Percentiles rank a stretch among this genome's conserved stretches.
phyloP scores from a whole-genome alignment of 2,329 filamentous ascomycete species.

The Periconia digitata region DNA sequence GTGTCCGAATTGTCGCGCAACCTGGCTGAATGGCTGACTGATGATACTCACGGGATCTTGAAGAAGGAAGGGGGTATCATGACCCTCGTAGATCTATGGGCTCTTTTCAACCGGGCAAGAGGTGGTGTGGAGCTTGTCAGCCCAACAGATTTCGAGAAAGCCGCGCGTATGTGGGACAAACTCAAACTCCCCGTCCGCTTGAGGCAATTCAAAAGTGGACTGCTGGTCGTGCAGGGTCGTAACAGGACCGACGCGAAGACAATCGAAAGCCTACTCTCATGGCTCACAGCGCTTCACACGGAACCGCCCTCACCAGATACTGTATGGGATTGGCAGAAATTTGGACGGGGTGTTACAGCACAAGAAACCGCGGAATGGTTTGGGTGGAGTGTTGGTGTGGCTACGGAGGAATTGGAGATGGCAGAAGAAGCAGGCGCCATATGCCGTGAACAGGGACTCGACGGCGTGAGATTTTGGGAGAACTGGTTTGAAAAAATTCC shows the following conservation, averaged over 20 bases:
- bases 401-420: constrained; percentile 95
- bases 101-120: constrained; percentile 85
- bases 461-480: constrained; percentile 91
- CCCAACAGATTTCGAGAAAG: constrained; percentile 87
- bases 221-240: constrained; percentile 88
- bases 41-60: constrained; percentile 40
- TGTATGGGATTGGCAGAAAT: constrained; percentile 74
- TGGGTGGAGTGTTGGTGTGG: constrained; percentile 96
- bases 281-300: constrained; percentile 73
- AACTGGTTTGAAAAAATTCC: constrained; percentile 56
- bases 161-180: constrained; percentile 83
- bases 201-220: constrained; percentile 85
- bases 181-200: constrained; percentile 83
- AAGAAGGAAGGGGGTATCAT: constrained; percentile 43
- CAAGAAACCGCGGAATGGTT: constrained; percentile 88
- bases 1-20: constrained; percentile 61
- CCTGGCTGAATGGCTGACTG: constrained; percentile 43
- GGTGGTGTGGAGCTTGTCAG: constrained; percentile 94
- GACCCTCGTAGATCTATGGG: constrained; percentile 45
- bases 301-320: constrained; percentile 66
- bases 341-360: constrained; percentile 83
- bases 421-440: constrained; percentile 86
- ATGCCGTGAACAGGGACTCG: constrained; percentile 88
- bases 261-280: constrained; percentile 71
- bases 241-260: constrained; percentile 92